A percentile compares a stretch with the other conserved stretches of the same genome.
Evolutionary conservation across 768 basidiomycete species (phyloP).

Genomic region (Mycena polygramma): DNA sequence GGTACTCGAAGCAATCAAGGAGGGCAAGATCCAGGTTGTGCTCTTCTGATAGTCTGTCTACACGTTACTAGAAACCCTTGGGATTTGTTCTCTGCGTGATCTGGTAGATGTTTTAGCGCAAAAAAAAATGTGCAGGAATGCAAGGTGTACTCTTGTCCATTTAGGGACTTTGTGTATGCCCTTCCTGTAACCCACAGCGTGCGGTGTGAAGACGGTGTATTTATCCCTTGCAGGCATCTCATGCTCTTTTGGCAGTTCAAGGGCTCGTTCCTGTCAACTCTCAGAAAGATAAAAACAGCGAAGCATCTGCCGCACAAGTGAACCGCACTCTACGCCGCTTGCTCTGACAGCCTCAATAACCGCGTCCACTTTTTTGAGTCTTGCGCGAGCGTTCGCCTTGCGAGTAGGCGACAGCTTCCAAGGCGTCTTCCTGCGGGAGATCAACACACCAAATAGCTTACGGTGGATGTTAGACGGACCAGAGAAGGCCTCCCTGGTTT

Average conservation of each 20-base stretch:
- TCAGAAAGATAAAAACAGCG: slow-evolving; percentile 10
- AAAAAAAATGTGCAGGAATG: background rate
- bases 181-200: slow-evolving; percentile 84
- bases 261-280: slow-evolving; percentile 68
- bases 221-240: slow-evolving; percentile 96
- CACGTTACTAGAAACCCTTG: slow-evolving; percentile 80
- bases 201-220: slow-evolving; percentile 89
- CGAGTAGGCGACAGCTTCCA: slow-evolving; percentile 93
- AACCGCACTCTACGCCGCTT: slow-evolving; percentile 82
- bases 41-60: slow-evolving; percentile 65
- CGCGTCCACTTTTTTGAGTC: slow-evolving; percentile 92
- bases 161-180: slow-evolving; percentile 98
- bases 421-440: slow-evolving; percentile 85
- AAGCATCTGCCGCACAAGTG: slow-evolving; percentile 65
- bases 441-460: slow-evolving; percentile 16
- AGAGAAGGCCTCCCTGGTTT: slow-evolving; percentile 83
- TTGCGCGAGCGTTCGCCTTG: slow-evolving; percentile 90
- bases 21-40: slow-evolving; percentile 85
- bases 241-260: slow-evolving; percentile 91
- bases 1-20: slow-evolving; percentile 72
- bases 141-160: slow-evolving; percentile 84
- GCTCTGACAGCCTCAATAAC: slow-evolving; percentile 90
- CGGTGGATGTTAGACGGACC: slow-evolving; percentile 61
- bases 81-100: slow-evolving; percentile 90
- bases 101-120: slow-evolving; percentile 54